Evolutionary conservation across 2,329 filamentous ascomycete genomes (phyloP).

Genomic region (Scleromitrula shiraiana): DNA sequence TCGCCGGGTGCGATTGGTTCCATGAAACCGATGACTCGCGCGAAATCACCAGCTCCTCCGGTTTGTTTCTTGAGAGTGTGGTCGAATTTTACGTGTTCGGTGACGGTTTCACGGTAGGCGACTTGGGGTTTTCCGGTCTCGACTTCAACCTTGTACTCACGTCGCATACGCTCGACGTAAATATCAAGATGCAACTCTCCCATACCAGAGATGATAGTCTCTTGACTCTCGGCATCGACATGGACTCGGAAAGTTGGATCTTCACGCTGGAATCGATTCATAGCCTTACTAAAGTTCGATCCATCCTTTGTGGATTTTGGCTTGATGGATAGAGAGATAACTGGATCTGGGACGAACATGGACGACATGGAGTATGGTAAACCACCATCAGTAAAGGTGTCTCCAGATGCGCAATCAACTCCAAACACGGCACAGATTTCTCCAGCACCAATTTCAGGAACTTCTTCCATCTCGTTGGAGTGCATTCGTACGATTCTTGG

Average conservation of each 20-base stretch:
- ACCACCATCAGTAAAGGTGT: constrained; percentile 93
- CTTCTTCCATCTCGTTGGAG: constrained; percentile 98
- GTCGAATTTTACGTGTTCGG: constrained; percentile 73
- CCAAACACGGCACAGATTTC: constrained; percentile 99
- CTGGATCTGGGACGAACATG: constrained; percentile 96
- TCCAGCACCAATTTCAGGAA: constrained; percentile 83
- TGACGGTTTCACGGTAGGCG: constrained; percentile 92
- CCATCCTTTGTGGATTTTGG: constrained; percentile 89
- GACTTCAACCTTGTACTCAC: constrained; percentile 95
- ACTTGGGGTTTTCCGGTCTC: constrained; percentile 94
- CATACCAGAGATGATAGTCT: constrained; percentile 98
- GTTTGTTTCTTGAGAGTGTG: constrained; percentile 92
- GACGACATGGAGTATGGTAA: constrained; percentile 93
- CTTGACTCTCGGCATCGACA: constrained; percentile 84
- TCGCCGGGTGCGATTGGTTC: constrained; percentile 58
- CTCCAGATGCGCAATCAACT: constrained; percentile 93
- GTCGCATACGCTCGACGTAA: constrained; percentile 91
- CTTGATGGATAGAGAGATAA: constrained; percentile 96
- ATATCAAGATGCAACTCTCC: constrained; percentile 95
- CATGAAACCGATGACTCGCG: constrained; percentile 84
- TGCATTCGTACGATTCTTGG: constrained; percentile 99
- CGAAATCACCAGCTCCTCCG: constrained; percentile 91
- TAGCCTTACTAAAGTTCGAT: constrained; percentile 94
- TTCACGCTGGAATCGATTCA: constrained; percentile 97
- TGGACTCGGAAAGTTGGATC: constrained; percentile 95